phyloP scores from a whole-genome alignment of 2,329 filamentous ascomycete genomes.

The Fusarium virguliforme region DNA sequence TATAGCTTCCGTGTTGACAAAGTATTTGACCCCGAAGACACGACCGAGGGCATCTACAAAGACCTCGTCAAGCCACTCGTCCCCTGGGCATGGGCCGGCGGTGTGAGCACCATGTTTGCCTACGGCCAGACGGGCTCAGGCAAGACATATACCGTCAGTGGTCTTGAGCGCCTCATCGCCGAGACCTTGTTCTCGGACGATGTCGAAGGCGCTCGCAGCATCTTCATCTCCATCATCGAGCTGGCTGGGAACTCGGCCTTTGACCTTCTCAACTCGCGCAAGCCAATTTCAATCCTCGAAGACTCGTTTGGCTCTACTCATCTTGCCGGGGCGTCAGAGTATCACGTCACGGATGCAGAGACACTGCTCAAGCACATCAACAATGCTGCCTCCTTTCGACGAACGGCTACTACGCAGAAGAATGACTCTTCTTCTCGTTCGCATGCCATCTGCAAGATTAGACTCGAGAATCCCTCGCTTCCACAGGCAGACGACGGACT shows the following conservation, averaged over 20 bases:
- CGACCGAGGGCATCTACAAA: slow-evolving; percentile 61
- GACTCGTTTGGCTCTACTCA: slow-evolving; percentile 63
- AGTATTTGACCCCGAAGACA: slow-evolving; percentile 55
- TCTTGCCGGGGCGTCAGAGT: slow-evolving; percentile 62
- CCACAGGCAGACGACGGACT: slow-evolving; percentile 58
- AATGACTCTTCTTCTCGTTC: slow-evolving; percentile 66
- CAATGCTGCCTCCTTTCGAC: slow-evolving; percentile 58
- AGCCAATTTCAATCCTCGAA: slow-evolving; percentile 62
- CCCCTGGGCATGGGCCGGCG: slow-evolving; percentile 63
- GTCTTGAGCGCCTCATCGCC: slow-evolving; percentile 60
- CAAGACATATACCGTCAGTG: slow-evolving; percentile 63
- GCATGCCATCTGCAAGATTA: slow-evolving; percentile 65
- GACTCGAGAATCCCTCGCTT: slow-evolving; percentile 56
- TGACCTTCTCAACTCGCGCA: slow-evolving; percentile 62
- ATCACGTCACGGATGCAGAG: slow-evolving; percentile 51
- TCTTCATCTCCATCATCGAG: slow-evolving; percentile 59
- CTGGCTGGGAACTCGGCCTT: slow-evolving; percentile 57
- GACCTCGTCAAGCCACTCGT: slow-evolving; percentile 60
- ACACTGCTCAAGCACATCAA: slow-evolving; percentile 56
- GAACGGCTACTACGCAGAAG: slow-evolving; percentile 61
- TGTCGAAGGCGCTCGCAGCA: slow-evolving; percentile 49
- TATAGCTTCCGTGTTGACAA: slow-evolving; percentile 56
- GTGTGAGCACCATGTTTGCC: slow-evolving; percentile 65
- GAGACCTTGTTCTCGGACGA: slow-evolving; percentile 53
- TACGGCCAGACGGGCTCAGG: slow-evolving; percentile 67